Evolutionary conservation across 2,329 filamentous ascomycete genomes (phyloP).

Genomic region (Scortechinia acanthostroma): DNA sequence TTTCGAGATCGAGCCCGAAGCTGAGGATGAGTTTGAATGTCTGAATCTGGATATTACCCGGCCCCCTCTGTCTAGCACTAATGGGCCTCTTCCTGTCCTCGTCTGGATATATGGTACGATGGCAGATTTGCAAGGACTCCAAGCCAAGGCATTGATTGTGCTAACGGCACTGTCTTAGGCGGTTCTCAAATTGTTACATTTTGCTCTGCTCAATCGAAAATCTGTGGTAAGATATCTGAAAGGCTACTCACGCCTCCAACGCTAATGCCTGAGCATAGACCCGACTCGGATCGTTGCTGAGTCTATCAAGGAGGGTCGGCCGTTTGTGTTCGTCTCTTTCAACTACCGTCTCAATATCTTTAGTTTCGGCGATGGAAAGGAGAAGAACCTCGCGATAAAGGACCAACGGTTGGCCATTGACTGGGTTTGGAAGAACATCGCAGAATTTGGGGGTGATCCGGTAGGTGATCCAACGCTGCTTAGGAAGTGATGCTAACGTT

Average conservation of each 20-base stretch:
- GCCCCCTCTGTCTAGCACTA: conserved; percentile 7
- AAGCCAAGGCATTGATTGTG: no score
- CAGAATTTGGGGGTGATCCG: conserved; percentile 16
- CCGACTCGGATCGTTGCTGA: conserved; percentile 21
- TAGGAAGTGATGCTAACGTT: neutral
- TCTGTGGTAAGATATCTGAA: conserved; percentile 22
- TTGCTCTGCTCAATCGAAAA: conserved; percentile 26
- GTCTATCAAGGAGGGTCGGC: conserved; percentile 19
- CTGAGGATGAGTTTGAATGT: conserved; percentile 31
- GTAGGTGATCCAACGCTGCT: no score
- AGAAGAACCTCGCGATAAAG: conserved; percentile 24
- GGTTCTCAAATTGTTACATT: conserved; percentile 34
- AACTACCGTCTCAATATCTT: conserved; percentile 35
- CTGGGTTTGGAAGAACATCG: conserved; percentile 15
- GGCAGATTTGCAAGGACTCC: no score
- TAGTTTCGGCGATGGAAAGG: conserved; percentile 29
- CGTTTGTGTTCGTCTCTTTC: conserved; percentile 30
- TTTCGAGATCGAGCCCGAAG: conserved; percentile 9
- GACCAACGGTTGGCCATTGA: conserved; percentile 21
- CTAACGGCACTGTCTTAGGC: conserved; percentile 10
- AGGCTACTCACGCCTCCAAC: conserved; percentile 8
- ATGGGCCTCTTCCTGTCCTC: conserved; percentile 22
- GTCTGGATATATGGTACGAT: conserved; percentile 33
- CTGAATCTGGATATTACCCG: conserved; percentile 29
- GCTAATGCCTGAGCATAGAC: conserved; percentile 12